Conservation (phyloP, 495 filamentous ascomycete genomes). For the Penicillium argentinense region DNA sequence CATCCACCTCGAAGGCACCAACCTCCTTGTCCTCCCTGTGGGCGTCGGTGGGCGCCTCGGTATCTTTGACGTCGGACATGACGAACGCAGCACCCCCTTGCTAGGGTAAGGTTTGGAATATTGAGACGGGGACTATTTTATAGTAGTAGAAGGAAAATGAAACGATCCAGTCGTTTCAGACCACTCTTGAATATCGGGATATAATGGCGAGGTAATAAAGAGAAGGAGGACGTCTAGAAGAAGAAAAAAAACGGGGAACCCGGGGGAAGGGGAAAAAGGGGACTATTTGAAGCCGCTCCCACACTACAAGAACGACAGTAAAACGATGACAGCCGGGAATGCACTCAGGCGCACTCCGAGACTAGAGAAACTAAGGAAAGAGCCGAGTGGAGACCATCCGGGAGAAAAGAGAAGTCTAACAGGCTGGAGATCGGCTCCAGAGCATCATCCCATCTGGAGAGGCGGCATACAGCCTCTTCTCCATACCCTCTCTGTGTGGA, state of each 20-base stretch:
- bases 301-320: slow-evolving; percentile 2
- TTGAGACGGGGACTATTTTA: slow-evolving; percentile 3
- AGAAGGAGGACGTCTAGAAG: no score
- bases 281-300: slow-evolving; percentile 20
- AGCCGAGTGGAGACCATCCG: slow-evolving; percentile 4
- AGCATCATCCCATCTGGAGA: slow-evolving; percentile 14
- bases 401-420: slow-evolving; percentile 11
- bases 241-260: slow-evolving; percentile 7
- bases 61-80: slow-evolving; percentile 36
- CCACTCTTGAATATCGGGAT: not conserved
- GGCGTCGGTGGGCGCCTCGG: slow-evolving; percentile 25
- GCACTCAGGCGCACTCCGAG: slow-evolving; percentile 13
- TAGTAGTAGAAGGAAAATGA: slow-evolving; percentile 1
- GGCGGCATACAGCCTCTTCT: not conserved
- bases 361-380: slow-evolving; percentile 3
- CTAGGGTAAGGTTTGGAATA: slow-evolving; percentile 2
- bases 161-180: slow-evolving; percentile 1
- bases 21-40: slow-evolving; percentile 33
- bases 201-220: not conserved
- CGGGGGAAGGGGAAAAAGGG: not conserved
- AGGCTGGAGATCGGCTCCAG: slow-evolving; percentile 8
- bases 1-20: slow-evolving; percentile 26
- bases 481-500: slow-evolving; percentile 1
- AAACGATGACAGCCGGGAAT: slow-evolving; percentile 12
- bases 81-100: not conserved